Evolutionary conservation across 2,329 filamentous ascomycete species (phyloP).

Genomic region (Ophiosphaerella narmari): DNA sequence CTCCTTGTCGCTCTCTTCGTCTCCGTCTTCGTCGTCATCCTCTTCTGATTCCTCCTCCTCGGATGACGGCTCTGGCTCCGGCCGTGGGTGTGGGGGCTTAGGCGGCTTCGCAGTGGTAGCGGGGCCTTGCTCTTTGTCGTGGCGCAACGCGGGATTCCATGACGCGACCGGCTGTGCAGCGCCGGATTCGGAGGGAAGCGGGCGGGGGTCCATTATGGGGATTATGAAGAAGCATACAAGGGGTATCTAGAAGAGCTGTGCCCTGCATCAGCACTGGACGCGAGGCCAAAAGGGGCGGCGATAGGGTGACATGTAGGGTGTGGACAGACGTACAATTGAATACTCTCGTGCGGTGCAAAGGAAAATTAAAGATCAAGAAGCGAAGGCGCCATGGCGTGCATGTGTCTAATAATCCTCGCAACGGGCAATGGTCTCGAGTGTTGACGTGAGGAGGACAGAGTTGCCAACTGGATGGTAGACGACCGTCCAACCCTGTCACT

Average conservation of each 20-base stretch:
- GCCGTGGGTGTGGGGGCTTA: conserved; percentile 4
- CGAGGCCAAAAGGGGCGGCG: too few relatives aligned
- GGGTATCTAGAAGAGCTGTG: conserved; percentile 44
- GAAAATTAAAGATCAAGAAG: neutral
- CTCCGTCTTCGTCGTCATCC: conserved; percentile 13
- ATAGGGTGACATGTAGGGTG: too few relatives aligned
- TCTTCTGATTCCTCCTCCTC: conserved; percentile 26
- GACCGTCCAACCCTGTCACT: neutral
- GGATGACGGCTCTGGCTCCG: conserved; percentile 17
- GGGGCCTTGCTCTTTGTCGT: conserved; percentile 40
- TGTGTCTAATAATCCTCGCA: neutral
- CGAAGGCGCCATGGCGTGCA: neutral
- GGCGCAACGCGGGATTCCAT: conserved; percentile 62
- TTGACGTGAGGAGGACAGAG: conserved; percentile 5
- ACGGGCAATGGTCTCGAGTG: neutral
- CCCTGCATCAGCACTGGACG: conserved; percentile 21
- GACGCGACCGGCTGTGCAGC: conserved; percentile 34
- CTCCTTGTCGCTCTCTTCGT: conserved; percentile 10
- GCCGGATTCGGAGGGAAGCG: conserved; percentile 41
- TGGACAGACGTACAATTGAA: neutral
- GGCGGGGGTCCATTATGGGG: conserved; percentile 41
- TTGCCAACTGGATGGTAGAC: conserved; percentile 1
- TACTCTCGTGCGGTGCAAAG: neutral
- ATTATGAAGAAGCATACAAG: conserved; percentile 31
- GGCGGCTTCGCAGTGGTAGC: conserved; percentile 12